These are phyloP conservation scores for Metschnikowia noctiluminum DNA, from an alignment of 805 yeast species.

Conservation along the genomic window DNA sequence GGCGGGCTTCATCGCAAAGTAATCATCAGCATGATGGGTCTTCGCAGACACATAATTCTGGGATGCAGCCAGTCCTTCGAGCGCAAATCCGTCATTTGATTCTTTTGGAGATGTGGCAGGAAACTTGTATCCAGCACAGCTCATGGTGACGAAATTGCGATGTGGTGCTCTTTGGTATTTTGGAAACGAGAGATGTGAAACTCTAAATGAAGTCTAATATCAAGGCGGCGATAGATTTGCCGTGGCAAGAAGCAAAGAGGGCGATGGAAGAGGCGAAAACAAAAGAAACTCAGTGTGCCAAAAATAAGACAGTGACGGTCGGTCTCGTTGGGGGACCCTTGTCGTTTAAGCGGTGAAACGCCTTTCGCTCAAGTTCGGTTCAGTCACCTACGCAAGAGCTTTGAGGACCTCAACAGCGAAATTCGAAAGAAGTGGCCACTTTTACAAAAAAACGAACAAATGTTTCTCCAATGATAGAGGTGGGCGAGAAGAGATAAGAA, in stretches of 20 bases:
- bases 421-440: too few relatives aligned
- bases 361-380: not conserved
- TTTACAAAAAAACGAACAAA: not conserved
- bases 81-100: not conserved
- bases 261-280: not conserved
- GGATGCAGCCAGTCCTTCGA: not conserved
- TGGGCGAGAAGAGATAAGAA: too few relatives aligned
- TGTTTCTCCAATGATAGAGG: not conserved
- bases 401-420: conserved; percentile 7
- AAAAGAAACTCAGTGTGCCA: not conserved
- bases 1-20: conserved; percentile 12
- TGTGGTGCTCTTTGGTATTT: too few relatives aligned
- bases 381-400: not conserved
- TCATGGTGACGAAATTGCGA: conserved; percentile 8
- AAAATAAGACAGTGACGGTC: too few relatives aligned
- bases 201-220: too few relatives aligned
- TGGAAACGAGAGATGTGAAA: too few relatives aligned
- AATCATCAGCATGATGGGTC: conserved; percentile 6
- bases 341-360: too few relatives aligned
- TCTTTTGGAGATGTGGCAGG: conserved; percentile 11
- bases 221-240: too few relatives aligned
- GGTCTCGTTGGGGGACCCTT: too few relatives aligned
- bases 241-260: too few relatives aligned
- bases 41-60: not conserved
- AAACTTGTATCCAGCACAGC: conserved; percentile 16